These are phyloP conservation scores for Annona squamosa DNA, from an alignment of 164 flowering plant genomes.

Conservation along the genomic window DNA sequence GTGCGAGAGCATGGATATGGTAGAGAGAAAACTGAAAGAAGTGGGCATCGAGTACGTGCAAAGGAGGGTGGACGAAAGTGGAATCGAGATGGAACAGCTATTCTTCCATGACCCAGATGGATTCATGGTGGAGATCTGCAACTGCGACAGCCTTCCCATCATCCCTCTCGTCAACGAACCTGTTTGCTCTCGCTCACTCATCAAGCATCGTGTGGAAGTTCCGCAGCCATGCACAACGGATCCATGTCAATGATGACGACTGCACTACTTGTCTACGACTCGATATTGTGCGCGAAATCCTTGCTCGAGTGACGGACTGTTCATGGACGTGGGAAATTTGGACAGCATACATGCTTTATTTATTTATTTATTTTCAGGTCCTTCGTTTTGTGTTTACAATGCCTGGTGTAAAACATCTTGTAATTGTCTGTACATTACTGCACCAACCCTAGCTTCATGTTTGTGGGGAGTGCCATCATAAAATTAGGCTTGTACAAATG, in stretches of 20 bases:
- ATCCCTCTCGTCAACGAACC: slow-evolving; percentile 54
- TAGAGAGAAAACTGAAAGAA: slow-evolving; percentile 60
- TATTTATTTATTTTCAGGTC: no score
- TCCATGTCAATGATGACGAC: slow-evolving; percentile 5
- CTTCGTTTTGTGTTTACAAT: no score
- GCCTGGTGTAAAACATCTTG: no score
- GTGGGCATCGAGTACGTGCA: slow-evolving; percentile 44
- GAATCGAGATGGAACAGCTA: slow-evolving; percentile 59
- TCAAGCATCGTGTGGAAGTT: slow-evolving; percentile 22
- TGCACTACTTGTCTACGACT: neutral
- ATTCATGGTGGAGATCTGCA: slow-evolving; percentile 89
- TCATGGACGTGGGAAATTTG: no score
- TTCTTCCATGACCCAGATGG: slow-evolving; percentile 94
- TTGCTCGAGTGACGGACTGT: no score
- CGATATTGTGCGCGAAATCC: no score
- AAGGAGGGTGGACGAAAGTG: slow-evolving; percentile 58
- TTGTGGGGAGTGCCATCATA: no score
- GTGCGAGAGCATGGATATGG: slow-evolving; percentile 82
- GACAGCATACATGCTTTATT: no score
- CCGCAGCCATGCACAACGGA: slow-evolving; percentile 19
- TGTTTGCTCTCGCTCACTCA: slow-evolving; percentile 36
- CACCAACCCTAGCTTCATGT: no score
- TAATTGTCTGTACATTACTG: no score
- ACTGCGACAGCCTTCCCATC: slow-evolving; percentile 73
- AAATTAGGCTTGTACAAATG: no score